Conservation (phyloP, 306 rosid genomes). For the Vicia villosa region DNA sequence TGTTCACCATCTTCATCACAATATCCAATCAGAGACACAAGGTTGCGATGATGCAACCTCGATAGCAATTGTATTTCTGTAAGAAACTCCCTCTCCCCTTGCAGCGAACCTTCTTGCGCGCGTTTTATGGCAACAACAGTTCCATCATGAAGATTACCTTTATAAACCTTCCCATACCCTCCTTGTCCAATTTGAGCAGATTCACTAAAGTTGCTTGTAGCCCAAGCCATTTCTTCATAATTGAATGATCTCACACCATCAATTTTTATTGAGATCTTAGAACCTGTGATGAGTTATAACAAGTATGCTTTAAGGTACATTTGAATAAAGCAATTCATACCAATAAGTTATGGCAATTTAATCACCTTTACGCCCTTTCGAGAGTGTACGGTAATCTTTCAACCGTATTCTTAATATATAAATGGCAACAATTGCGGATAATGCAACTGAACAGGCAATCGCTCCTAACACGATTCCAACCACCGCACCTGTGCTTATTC, state of each 20-base stretch:
- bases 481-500: slow-evolving; percentile 72
- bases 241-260: slow-evolving; percentile 63
- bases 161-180: slow-evolving; percentile 84
- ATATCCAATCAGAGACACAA: slow-evolving; percentile 75
- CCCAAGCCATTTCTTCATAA: slow-evolving; percentile 60
- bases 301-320: slow-evolving; percentile 32
- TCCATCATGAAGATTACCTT: slow-evolving; percentile 64
- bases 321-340: slow-evolving; percentile 2
- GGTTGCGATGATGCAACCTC: slow-evolving; percentile 81
- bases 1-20: slow-evolving; percentile 80
- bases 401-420: slow-evolving; percentile 50
- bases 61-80: slow-evolving; percentile 79
- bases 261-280: slow-evolving; percentile 57
- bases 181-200: slow-evolving; percentile 75
- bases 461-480: slow-evolving; percentile 72
- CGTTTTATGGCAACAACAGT: slow-evolving; percentile 78
- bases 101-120: slow-evolving; percentile 76
- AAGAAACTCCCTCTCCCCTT: slow-evolving; percentile 84
- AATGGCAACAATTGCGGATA: slow-evolving; percentile 65
- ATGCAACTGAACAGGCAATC: slow-evolving; percentile 56
- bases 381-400: slow-evolving; percentile 38
- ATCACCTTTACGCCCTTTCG: slow-evolving; percentile 69
- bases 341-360: slow-evolving; percentile 34
- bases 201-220: slow-evolving; percentile 56
- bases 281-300: slow-evolving; percentile 46